Base-by-base conservation (phyloP, 345 rosid species). In the Syzygium oleosum region DNA sequence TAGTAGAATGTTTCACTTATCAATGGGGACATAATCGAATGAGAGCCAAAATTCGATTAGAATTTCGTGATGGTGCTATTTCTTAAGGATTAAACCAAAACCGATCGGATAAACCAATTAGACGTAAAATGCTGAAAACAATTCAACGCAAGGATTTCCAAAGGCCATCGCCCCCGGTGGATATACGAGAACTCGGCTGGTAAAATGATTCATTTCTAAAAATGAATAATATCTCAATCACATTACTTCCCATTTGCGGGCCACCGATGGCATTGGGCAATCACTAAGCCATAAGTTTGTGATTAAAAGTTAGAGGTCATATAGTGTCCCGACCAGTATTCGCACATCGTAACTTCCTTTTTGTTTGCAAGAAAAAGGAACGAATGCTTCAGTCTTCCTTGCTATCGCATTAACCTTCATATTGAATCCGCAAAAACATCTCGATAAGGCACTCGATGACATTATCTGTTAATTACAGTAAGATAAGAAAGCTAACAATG, bases 131-230 rank as follows among this genome's bases (percentile, higher is more conserved):
- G 22, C 11, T 4, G 0, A 34, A 65, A 65, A 3, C 29, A 65
- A 16, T 16, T 4, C 6, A 0, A 5, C 1, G 0, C 0, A 31
- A 29, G 1, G 13, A 9, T 31, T 68, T 68, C 79, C 6, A 1
- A 31, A 68, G 79, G 79, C 79, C 79, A 68, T 31, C 3, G 12
- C 10, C 79, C 7, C 6, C 23, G 1, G 23, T 68, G 23, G 23
- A 1, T 31, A 3, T 68, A 23, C 6, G 23, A 19, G 56, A 54
- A 54, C 10, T 54, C 4, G 56, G 9, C 23, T 7, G 4, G 8
- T 54, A 54, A 54, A 19, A 54, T 54, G 23, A 6, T 43, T 43
- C 46, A 43, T 6, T 43, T 43, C 46, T 6, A 43, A 43, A 43
- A 43, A 6, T 43, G 46, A 43, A 43, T 43, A 6, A 43, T 43